These are phyloP conservation scores for Chaetomium strumarium DNA, from an alignment of 2,329 filamentous ascomycete genomes.

Conservation along the genomic window DNA sequence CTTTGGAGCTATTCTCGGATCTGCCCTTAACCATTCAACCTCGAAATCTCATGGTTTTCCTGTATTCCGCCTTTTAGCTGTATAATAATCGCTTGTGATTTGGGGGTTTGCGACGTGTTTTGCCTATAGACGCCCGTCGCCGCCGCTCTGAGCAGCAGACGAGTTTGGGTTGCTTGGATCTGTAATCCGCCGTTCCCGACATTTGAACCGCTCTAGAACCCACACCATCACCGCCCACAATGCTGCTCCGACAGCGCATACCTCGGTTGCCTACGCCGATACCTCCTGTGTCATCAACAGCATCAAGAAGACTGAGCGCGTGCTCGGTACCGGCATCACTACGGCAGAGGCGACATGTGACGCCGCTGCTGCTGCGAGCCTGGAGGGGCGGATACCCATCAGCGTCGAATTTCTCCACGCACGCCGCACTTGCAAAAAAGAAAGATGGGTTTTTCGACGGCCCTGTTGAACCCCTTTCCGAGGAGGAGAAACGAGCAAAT, in stretches of 20 bases:
- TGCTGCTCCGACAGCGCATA: conserved; percentile 25
- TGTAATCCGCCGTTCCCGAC: conserved; percentile 16
- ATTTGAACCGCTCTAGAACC: conserved; percentile 16
- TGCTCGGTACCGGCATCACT: conserved; percentile 16
- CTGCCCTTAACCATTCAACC: conserved; percentile 14
- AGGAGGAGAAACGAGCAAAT: conserved; percentile 49
- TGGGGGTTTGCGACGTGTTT: background rate
- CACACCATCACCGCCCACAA: conserved; percentile 12
- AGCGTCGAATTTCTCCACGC: conserved; percentile 34
- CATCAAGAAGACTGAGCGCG: conserved; percentile 14
- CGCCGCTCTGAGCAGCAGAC: background rate
- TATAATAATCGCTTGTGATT: conserved; percentile 12
- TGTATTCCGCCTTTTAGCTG: conserved; percentile 7
- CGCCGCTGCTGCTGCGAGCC: conserved; percentile 10
- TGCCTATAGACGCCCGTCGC: conserved; percentile 4
- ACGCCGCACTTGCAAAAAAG: conserved; percentile 32
- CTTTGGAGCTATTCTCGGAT: conserved; percentile 16
- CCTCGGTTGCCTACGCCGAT: conserved; percentile 20
- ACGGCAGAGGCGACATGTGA: conserved; percentile 12
- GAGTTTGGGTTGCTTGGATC: conserved; percentile 6
- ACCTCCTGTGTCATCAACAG: conserved; percentile 11
- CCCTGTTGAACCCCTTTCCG: conserved; percentile 43
- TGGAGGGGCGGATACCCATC: conserved; percentile 10
- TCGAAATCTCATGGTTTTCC: background rate
- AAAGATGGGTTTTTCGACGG: conserved; percentile 48